These are phyloP conservation scores for Lophiostoma macrostomum DNA, from an alignment of 495 filamentous ascomycete species.

Conservation along the genomic window DNA sequence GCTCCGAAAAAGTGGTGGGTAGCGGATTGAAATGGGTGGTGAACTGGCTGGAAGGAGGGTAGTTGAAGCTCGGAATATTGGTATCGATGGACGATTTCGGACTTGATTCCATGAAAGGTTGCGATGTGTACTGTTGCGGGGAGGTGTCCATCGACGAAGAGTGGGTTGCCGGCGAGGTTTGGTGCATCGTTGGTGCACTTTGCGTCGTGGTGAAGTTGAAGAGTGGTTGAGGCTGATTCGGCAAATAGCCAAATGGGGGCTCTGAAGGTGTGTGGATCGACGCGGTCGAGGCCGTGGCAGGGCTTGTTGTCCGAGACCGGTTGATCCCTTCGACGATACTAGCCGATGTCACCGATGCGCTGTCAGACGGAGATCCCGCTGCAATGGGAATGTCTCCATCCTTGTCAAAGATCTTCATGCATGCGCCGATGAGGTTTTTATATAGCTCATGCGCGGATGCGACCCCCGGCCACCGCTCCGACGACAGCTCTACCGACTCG, in stretches of 20 bases:
- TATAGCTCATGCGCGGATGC: constrained; percentile 79
- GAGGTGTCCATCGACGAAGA: constrained; percentile 13
- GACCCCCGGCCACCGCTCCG: constrained; percentile 85
- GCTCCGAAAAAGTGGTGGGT: constrained; percentile 35
- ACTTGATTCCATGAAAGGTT: constrained; percentile 19
- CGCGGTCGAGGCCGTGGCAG: constrained; percentile 36
- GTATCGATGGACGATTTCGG: constrained; percentile 18
- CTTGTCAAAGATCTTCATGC: constrained; percentile 73
- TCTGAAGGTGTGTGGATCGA: constrained; percentile 35
- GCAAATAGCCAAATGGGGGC: constrained; percentile 37
- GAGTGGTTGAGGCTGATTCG: constrained; percentile 23
- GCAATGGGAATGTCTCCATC: constrained; percentile 62
- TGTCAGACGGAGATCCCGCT: constrained; percentile 53
- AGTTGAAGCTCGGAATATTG: constrained; percentile 22
- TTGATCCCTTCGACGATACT: constrained; percentile 32
- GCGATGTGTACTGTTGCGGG: constrained; percentile 10
- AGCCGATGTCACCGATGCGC: constrained; percentile 30
- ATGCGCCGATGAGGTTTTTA: constrained; percentile 71
- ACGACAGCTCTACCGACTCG: constrained; percentile 68
- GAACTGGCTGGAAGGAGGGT: constrained; percentile 34
- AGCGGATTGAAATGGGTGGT: constrained; percentile 35
- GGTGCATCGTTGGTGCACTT: constrained; percentile 2
- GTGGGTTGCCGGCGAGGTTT: constrained; percentile 15
- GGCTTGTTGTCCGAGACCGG: constrained; percentile 37
- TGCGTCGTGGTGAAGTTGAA: constrained; percentile 21